phyloP scores from a whole-genome alignment of 805 yeast genomes.

The Tetrapisispora arboricola region DNA sequence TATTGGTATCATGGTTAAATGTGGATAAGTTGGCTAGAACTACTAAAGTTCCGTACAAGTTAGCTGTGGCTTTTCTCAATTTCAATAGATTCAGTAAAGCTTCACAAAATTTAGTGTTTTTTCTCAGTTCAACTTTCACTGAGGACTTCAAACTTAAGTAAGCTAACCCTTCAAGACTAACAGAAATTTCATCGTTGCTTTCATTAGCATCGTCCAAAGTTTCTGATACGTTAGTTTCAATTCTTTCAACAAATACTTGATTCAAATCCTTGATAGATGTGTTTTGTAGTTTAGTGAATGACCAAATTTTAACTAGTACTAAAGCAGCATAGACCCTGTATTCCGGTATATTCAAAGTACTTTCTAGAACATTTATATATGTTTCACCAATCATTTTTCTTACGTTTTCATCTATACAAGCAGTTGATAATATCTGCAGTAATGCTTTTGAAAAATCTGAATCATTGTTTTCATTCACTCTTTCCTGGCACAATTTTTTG shows the following conservation, averaged over 20 bases:
- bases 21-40: conserved; percentile 29
- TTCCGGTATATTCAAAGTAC: conserved; percentile 24
- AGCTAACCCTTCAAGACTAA: conserved; percentile 39
- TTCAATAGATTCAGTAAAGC: conserved; percentile 21
- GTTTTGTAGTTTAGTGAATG: conserved; percentile 32
- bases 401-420: conserved; percentile 43
- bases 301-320: conserved; percentile 50
- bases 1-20: conserved; percentile 12
- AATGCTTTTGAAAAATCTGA: conserved; percentile 19
- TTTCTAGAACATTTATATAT: conserved; percentile 34
- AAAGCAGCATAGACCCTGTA: conserved; percentile 33
- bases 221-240: conserved; percentile 1
- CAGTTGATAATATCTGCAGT: conserved; percentile 32
- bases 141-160: conserved; percentile 36
- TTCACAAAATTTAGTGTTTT: conserved; percentile 29
- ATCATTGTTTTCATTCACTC: conserved; percentile 10
- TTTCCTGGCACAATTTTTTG: conserved; percentile 18
- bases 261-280: conserved; percentile 27
- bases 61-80: conserved; percentile 2
- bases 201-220: background rate
- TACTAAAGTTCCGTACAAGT: conserved; percentile 27
- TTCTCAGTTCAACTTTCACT: conserved; percentile 30
- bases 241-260: conserved; percentile 17
- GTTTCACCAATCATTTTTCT: conserved; percentile 38
- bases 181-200: conserved; percentile 1